Evolutionary conservation across 2,329 filamentous ascomycete genomes (phyloP), one percentile per base, ranked within the genome.

Genomic region (Metarhizium album): DNA sequence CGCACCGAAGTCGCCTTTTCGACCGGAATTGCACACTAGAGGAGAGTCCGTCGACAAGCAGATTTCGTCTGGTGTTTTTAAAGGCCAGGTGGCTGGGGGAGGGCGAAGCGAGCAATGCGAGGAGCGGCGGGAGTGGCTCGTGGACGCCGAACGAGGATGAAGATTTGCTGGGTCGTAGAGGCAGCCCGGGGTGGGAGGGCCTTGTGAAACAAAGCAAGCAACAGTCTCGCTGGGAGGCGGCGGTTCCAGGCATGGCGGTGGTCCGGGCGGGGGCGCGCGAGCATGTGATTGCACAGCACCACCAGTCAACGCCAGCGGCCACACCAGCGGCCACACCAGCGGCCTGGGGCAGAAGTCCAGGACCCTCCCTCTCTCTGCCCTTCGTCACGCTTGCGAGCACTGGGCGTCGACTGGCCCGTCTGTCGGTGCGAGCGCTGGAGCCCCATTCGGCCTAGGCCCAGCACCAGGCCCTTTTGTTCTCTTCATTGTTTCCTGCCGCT

Each of bases 271-370:
- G 53, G 55, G 59, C 55, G 45, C 59, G 43, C 59, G 58, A 71
- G 66, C 71, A 74, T 73, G 70, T 74, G 73, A 73, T 68, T 68
- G 55, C 66, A n/a, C n/a, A n/a, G n/a, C n/a, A n/a, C n/a, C n/a
- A n/a, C n/a, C n/a, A n/a, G n/a, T n/a, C n/a, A n/a, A n/a, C n/a
- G n/a, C n/a, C n/a, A n/a, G n/a, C n/a, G n/a, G n/a, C n/a, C n/a
- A n/a, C n/a, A n/a, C n/a, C n/a, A n/a, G n/a, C n/a, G n/a, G n/a
- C n/a, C n/a, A n/a, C n/a, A n/a, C n/a, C n/a, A n/a, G n/a, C n/a
- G n/a, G n/a, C n/a, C n/a, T n/a, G n/a, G n/a, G n/a, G n/a, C n/a
- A n/a, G n/a, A n/a, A n/a, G n/a, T n/a, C 18, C 27, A 29, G 27
- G 27, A 29, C 27, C n/a, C n/a, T n/a, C n/a, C n/a, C 14, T 38